Evolutionary conservation across 805 yeast genomes (phyloP), one percentile per base, ranked within the genome.

Genomic region (Lipomyces spencermartinsiae): DNA sequence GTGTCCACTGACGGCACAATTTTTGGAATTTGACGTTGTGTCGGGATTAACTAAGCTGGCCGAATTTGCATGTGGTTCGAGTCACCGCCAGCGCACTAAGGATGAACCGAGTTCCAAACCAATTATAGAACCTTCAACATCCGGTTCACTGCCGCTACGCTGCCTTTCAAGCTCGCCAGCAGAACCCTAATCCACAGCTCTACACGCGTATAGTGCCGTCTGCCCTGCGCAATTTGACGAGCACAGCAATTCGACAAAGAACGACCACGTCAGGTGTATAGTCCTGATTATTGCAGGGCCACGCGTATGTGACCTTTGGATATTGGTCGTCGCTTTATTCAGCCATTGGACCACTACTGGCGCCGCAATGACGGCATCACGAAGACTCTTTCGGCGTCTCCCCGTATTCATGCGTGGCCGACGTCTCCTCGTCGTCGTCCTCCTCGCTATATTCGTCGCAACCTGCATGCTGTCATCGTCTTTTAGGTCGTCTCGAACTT

Each of bases 321-420:
- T 43, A 43, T 43, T 6, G 49, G n/a, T 9, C n/a, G 22, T 43
- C 12, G 49, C 49, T 6, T 43, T 43, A n/a, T 5, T n/a, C 49
- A 16, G 22, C 49, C 16, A 14, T 16, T 16, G 49, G 19, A 14
- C 16, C 49, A 43, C 10, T 43, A 7, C n/a, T n/a, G 25, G n/a
- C 49, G 49, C n/a, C 49, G 49, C 22, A 43, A 43, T 43, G 49
- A 43, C 19, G 49, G 49, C 49, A n/a, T 43, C 49, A 43, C 49
- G 16, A n/a, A n/a, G 10, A 9, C 10, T 43, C 9, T 14, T 8
- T 43, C 19, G 10, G 56, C 19, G 34, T 4, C 56, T 53, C 3
- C 56, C 56, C 57, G 43, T 19, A 7, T 54, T 37, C 63, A 46
- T 59, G 5, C 66, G 66, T 33, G 57, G 63, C 16, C 59, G 66